phyloP scores from a whole-genome alignment of 257 asterid species.

The Penstemon davidsonii region DNA sequence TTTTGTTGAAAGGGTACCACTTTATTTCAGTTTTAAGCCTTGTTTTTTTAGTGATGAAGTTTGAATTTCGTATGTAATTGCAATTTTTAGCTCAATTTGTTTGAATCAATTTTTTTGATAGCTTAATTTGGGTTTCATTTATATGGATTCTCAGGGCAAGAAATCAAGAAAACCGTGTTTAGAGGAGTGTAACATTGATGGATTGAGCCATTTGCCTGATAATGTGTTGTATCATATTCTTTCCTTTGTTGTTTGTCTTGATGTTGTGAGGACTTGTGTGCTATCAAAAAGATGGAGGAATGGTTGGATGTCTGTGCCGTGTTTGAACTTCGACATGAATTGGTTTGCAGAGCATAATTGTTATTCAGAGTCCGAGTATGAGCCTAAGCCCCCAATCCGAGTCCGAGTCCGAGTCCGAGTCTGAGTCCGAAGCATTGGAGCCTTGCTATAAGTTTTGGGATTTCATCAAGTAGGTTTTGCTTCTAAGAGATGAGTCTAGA shows the following conservation, averaged over 20 bases:
- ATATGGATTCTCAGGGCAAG: conserved; percentile 14
- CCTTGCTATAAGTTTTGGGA: conserved; percentile 26
- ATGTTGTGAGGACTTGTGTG: conserved; percentile 29
- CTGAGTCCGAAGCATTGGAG: neutral
- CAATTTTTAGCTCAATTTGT: too few species aligned
- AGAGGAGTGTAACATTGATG: conserved; percentile 8
- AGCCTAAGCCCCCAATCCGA: too few species aligned
- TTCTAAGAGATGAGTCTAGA: conserved; percentile 9
- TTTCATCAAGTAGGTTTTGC: conserved; percentile 28
- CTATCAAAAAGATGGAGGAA: conserved; percentile 33
- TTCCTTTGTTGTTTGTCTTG: conserved; percentile 26
- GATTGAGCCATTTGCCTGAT: conserved; percentile 28
- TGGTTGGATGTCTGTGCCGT: conserved; percentile 24
- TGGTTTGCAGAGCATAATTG: neutral
- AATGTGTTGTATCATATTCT: conserved; percentile 24
- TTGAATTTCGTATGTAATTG: too few species aligned
- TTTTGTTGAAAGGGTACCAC: too few species aligned
- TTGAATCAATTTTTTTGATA: conserved; percentile 1
- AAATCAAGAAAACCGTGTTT: conserved; percentile 15
- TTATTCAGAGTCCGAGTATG: too few species aligned
- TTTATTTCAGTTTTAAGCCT: too few species aligned
- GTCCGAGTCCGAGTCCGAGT: too few species aligned
- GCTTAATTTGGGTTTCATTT: conserved; percentile 4
- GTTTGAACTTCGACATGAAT: conserved; percentile 28
- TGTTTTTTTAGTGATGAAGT: too few species aligned